Conservation (phyloP, 495 filamentous ascomycete species). For the Elasticomyces elasticus region DNA sequence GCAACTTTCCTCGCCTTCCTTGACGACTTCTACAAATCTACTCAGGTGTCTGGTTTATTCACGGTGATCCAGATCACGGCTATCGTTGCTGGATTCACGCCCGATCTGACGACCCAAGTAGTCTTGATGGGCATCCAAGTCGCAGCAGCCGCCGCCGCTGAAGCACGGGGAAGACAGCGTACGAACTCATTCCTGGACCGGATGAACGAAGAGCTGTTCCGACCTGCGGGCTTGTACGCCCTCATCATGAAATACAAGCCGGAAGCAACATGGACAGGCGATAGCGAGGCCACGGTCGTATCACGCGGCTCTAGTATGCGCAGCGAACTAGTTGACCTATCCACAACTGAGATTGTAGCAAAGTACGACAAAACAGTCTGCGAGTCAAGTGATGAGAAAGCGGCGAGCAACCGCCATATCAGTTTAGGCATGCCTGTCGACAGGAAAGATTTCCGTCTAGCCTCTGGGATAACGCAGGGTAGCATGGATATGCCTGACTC, state of each 20-base stretch:
- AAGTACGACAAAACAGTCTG: conserved; percentile 19
- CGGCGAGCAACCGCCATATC: too few species aligned
- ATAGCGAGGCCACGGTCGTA: not conserved
- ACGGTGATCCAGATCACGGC: conserved; percentile 17
- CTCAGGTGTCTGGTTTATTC: conserved; percentile 21
- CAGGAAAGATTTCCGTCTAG: conserved; percentile 28
- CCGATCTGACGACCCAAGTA: conserved; percentile 35
- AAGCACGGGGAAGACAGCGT: conserved; percentile 28
- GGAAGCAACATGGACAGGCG: too few species aligned
- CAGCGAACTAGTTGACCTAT: conserved; percentile 25
- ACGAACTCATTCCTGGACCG: conserved; percentile 46
- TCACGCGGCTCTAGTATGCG: conserved; percentile 7
- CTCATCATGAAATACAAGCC: conserved; percentile 53
- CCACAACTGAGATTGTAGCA: conserved; percentile 22
- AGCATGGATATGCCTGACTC: conserved; percentile 41
- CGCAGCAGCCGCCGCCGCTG: conserved; percentile 28
- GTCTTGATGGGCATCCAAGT: conserved; percentile 39
- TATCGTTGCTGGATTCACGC: conserved; percentile 27
- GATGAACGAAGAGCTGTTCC: conserved; percentile 50
- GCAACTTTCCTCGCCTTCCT: conserved; percentile 47
- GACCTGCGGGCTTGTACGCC: conserved; percentile 49
- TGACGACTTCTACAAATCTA: conserved; percentile 38
- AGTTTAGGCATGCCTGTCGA: conserved; percentile 23
- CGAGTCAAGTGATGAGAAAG: not conserved
- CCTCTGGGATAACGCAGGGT: conserved; percentile 39